Evolutionary conservation across 2,329 filamentous ascomycete species (phyloP), one percentile per base, ranked within the genome.

Genomic region (Exserohilum rostratum): DNA sequence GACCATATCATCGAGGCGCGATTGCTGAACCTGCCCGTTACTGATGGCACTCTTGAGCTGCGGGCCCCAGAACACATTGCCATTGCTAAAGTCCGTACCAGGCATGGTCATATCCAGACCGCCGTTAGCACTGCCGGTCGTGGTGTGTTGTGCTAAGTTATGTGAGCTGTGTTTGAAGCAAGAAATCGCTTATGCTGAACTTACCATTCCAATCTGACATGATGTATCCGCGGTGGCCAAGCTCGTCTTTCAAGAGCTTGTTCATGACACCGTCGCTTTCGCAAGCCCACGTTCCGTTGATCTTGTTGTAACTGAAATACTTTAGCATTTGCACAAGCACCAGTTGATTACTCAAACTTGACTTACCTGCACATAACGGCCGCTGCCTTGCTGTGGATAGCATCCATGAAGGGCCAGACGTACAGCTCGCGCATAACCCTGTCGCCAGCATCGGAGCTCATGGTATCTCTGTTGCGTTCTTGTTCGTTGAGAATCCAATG

Each of bases 401-500:
- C 87, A 66, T 92, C 88, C 22, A 84, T 87, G 67, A 92, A 93
- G 0, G 90, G 90, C 90, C 90, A 92, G 22, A 88, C 78, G 68
- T 91, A 93, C 5, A 91, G 74, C 72, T 92, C 90, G 65, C 91
- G 89, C 69, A 91, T 78, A 0, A 89, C 88, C 58, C 88, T 85
- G 71, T 92, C 90, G 55, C 90, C 88, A 15, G 90, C 78, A 64
- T 88, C 88, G 38, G 83, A 82, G 17, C 67, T 78, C 53, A 76
- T 73, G 10, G 72, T 70, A 7, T 76, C 69, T 6, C 79, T 74
- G 38, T 79, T 76, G 2, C 74, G 78, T 71, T 90, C 87, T 71
- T 91, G 88, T 70, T 91, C 88, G 71, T 91, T 89, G 29, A 81
- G 82, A 51, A 90, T 76, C 53, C 70, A 81, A 59, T 79, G 81